Conservation (phyloP, 768 basidiomycete genomes). For the Amanita polypyramis region DNA sequence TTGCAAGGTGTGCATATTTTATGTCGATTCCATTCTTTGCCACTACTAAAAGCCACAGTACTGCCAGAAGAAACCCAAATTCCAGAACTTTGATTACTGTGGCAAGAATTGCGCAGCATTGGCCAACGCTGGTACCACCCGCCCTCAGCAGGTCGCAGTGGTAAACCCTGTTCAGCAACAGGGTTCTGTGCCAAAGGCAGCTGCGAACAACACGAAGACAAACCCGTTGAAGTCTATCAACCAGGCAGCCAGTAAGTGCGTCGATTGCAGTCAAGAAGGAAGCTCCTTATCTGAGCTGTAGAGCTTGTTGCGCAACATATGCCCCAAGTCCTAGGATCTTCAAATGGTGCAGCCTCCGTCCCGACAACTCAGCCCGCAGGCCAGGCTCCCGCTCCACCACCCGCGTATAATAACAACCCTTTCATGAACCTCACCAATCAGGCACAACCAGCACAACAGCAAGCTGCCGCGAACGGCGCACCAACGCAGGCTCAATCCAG, state of each 20-base stretch:
- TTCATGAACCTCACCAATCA: slow-evolving; percentile 18
- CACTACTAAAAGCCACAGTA: slow-evolving; percentile 20
- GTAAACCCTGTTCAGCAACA: slow-evolving; percentile 1
- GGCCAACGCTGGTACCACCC: slow-evolving; percentile 19
- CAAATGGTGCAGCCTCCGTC: background rate
- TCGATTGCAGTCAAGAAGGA: background rate
- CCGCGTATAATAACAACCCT: slow-evolving; percentile 17
- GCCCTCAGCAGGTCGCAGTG: slow-evolving; percentile 6
- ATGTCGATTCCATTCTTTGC: background rate
- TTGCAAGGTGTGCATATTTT: slow-evolving; percentile 26
- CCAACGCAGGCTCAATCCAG: slow-evolving; percentile 8
- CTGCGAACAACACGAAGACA: slow-evolving; percentile 9
- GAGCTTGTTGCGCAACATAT: slow-evolving; percentile 38
- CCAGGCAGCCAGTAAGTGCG: slow-evolving; percentile 28
- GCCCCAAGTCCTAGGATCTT: slow-evolving; percentile 30
- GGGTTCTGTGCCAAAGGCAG: background rate
- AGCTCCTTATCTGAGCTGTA: slow-evolving; percentile 12
- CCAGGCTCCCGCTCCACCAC: background rate
- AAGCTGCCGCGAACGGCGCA: background rate
- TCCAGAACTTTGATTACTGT: slow-evolving; percentile 48
- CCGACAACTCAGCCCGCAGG: slow-evolving; percentile 7
- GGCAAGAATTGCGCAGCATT: slow-evolving; percentile 51
- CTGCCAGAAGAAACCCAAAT: slow-evolving; percentile 53
- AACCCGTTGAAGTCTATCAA: slow-evolving; percentile 17
- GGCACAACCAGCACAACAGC: slow-evolving; percentile 6